phyloP scores from a whole-genome alignment of 495 filamentous ascomycete species.

The Podospora appendiculata region DNA sequence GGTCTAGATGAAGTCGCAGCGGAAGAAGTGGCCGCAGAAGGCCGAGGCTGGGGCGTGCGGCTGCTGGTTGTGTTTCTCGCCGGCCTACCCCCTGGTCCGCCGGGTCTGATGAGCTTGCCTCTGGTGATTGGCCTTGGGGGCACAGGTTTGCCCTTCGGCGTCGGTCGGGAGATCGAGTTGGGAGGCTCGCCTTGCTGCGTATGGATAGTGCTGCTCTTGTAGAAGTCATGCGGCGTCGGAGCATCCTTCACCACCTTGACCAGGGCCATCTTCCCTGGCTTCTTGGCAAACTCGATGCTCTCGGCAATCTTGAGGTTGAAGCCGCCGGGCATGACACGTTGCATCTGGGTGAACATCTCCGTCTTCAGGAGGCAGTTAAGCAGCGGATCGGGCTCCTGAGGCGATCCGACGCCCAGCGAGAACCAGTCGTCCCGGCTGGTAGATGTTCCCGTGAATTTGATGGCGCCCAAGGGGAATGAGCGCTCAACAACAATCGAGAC shows the following conservation, averaged over 20 bases:
- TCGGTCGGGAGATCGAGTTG: slow-evolving; percentile 74
- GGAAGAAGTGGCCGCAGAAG: slow-evolving; percentile 18
- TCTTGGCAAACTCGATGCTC: slow-evolving; percentile 93
- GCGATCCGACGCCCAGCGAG: slow-evolving; percentile 77
- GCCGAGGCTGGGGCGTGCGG: slow-evolving; percentile 44
- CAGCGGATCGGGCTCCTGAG: slow-evolving; percentile 84
- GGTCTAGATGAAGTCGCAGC: slow-evolving; percentile 31
- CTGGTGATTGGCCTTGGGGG: slow-evolving; percentile 82
- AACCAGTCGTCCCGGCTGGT: slow-evolving; percentile 94
- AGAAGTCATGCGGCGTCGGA: slow-evolving; percentile 68
- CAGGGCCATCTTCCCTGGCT: slow-evolving; percentile 81
- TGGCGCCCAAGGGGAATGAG: slow-evolving; percentile 71
- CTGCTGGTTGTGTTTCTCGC: slow-evolving; percentile 50
- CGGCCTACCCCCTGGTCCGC: slow-evolving; percentile 75
- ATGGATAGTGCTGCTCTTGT: slow-evolving; percentile 90
- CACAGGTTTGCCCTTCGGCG: slow-evolving; percentile 76
- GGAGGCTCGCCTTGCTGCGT: slow-evolving; percentile 77
- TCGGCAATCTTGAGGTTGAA: slow-evolving; percentile 76
- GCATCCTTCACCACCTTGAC: slow-evolving; percentile 88
- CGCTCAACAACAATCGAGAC: slow-evolving; percentile 72
- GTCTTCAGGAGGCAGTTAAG: slow-evolving; percentile 93
- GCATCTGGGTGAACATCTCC: slow-evolving; percentile 90
- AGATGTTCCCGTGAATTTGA: slow-evolving; percentile 77
- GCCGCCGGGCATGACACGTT: slow-evolving; percentile 63
- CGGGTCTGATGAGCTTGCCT: slow-evolving; percentile 83